Base-by-base conservation (phyloP, 768 basidiomycete genomes). In the Mycena albidolilacea region DNA sequence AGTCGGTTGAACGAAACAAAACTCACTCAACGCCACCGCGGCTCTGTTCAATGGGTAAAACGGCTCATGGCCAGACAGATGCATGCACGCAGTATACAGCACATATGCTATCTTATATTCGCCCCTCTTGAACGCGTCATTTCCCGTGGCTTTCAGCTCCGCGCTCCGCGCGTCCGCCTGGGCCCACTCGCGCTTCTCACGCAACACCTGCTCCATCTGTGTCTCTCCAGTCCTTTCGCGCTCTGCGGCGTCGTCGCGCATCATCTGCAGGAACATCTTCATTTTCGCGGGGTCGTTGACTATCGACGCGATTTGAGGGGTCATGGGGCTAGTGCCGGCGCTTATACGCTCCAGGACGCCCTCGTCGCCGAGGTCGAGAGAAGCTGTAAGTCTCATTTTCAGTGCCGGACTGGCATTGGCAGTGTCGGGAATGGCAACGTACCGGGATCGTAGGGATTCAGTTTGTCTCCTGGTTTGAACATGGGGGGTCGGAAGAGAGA, bases 31-130 rank as follows among this genome's bases (percentile, higher is more conserved):
- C 3, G 67, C 71, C 15, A 67, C 76, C 30, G 73, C 73, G 10
- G 71, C 73, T 50, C 73, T 71, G 46, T 77, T 77, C 65, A 77
- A 55, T 19, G 57, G 37, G 57, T 77, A 77, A 10, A 77, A 57
- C 23, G 76, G 76, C 21, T 77, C 73, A 10, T 77, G 76, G 6
- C 21, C 9, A 4, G 76, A 72, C 7, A 70, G 54, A 8, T n/a
- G 19, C 9, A 68, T 67, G 68, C 73, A 77, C 1, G 69, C 65
- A n/a, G 63, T 72, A 39, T 77, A 77, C 5, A 75, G 41, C 4
- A 67, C 35, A 30, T 67, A 75, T 15, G 76, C 76, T 8, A 57
- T 59, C 71, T 70, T 46, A 62, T 64, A 70, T 9, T 70, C 62
- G 0, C 55, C 55, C 5, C 9, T 39, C 5, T 48, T 63, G 54